A percentile compares a stretch with the other conserved stretches of the same genome.
phyloP scores from a whole-genome alignment of 2,329 filamentous ascomycete genomes.

The Plenodomus lindquistii region DNA sequence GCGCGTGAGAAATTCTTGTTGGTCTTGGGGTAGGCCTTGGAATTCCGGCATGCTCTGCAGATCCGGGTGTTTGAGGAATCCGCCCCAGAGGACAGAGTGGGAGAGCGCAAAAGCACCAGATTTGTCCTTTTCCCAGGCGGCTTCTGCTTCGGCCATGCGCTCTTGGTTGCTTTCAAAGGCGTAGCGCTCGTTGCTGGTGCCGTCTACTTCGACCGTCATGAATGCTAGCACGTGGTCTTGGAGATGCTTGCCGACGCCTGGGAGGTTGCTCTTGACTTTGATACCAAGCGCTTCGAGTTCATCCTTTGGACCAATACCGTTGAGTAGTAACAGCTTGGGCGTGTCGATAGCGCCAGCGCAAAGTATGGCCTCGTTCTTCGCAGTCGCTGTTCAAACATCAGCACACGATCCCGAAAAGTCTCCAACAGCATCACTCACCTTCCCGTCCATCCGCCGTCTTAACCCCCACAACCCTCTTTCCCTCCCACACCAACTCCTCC shows the following conservation, averaged over 20 bases:
- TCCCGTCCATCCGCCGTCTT: constrained; percentile 30
- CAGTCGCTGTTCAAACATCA: constrained; percentile 15
- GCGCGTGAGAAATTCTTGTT: constrained; percentile 51
- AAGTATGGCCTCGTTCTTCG: constrained; percentile 41
- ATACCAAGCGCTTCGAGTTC: constrained; percentile 50
- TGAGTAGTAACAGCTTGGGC: constrained; percentile 51
- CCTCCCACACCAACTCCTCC: constrained; percentile 30
- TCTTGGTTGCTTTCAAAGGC: constrained; percentile 39
- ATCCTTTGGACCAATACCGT: constrained; percentile 52
- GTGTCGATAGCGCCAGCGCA: constrained; percentile 40
- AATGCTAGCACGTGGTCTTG: constrained; percentile 51
- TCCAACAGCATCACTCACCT: constrained; percentile 26
- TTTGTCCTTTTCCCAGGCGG: constrained; percentile 48
- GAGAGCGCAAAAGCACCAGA: constrained; percentile 41
- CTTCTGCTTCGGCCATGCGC: constrained; percentile 49
- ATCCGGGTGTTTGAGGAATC: constrained; percentile 55
- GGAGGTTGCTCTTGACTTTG: constrained; percentile 45
- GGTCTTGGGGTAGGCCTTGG: constrained; percentile 49
- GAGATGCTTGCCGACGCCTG: constrained; percentile 51
- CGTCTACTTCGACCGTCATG: constrained; percentile 52
- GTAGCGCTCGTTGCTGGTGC: constrained; percentile 44
- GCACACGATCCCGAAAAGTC: background rate
- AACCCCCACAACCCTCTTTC: constrained; percentile 34
- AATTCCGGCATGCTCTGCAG: constrained; percentile 47
- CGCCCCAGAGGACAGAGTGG: constrained; percentile 55